These are phyloP conservation scores for Agrostemma githago DNA, from an alignment of 148 eudicot species.

Conservation along the genomic window DNA sequence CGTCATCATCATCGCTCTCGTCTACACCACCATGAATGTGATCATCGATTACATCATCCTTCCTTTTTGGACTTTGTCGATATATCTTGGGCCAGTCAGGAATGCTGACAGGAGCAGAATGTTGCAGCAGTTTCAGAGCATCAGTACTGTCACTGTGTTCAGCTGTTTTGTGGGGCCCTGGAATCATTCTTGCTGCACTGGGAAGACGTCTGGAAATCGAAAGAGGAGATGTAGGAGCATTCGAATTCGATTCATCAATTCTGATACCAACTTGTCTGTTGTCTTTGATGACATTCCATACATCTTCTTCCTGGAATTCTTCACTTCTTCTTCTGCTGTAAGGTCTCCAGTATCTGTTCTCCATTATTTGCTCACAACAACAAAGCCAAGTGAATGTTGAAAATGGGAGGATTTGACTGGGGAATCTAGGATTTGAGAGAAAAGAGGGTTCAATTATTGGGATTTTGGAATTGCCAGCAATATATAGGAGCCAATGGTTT, in stretches of 20 bases:
- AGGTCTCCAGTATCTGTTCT: slow-evolving; percentile 32
- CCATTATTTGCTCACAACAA: slow-evolving; percentile 24
- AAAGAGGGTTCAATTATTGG: slow-evolving; percentile 21
- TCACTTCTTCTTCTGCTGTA: slow-evolving; percentile 41
- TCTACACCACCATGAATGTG: neutral
- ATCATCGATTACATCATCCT: slow-evolving; percentile 20
- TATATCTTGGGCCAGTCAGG: slow-evolving; percentile 83
- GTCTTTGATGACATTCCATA: slow-evolving; percentile 46
- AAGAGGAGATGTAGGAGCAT: slow-evolving; percentile 9
- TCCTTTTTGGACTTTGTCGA: slow-evolving; percentile 30
- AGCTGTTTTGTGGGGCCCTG: slow-evolving; percentile 25
- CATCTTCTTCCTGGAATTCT: slow-evolving; percentile 65
- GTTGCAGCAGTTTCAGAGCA: slow-evolving; percentile 27
- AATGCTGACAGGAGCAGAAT: slow-evolving; percentile 63
- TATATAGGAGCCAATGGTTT: slow-evolving; percentile 17
- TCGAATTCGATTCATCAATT: neutral
- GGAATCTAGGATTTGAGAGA: neutral
- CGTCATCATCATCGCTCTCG: slow-evolving; percentile 1
- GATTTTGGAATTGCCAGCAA: slow-evolving; percentile 17
- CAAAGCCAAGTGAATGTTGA: neutral
- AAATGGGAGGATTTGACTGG: neutral
- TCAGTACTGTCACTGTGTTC: slow-evolving; percentile 4
- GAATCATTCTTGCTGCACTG: slow-evolving; percentile 51
- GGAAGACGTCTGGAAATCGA: slow-evolving; percentile 38
- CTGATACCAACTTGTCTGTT: slow-evolving; percentile 1